Base-by-base conservation (phyloP, 768 basidiomycete genomes). In the Sarcodon aspratus region DNA sequence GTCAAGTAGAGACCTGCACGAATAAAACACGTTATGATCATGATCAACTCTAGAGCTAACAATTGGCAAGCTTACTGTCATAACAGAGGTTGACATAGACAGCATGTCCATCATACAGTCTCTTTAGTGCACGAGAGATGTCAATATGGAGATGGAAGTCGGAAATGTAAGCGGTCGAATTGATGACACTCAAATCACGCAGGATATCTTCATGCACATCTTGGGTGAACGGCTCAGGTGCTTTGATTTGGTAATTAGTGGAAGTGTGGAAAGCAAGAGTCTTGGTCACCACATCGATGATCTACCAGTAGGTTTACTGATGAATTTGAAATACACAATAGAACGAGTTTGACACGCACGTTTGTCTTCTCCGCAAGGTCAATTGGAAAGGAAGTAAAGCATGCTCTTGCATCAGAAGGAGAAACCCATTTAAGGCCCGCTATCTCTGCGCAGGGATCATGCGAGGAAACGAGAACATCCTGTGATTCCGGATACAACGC, bases 191-290 rank as follows among this genome's bases (percentile, higher is more conserved):
- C 38, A 80, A 60, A 57, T 78, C 77, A 10, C 61, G 66, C 13
- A 68, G 59, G 9, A 81, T 55, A 55, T 82, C 72, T 55, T 78
- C 77, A 49, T 79, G 77, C 7, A 81, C 77, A 49, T 78, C 76
- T 2, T 63, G 52, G 9, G 67, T 58, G 56, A 76, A 80, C 6
- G 79, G 79, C 17, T 61, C 57, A 0, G 78, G 77, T 1, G 79
- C 78, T 46, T 66, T 63, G 38, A 75, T 67, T 59, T 79, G 72
- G 50, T 80, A 80, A 63, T 79, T 80, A 21, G 74, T 70, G 3
- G 79, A 80, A 0, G 78, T 76, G 56, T 80, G 79, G 57, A 82
- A 80, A 11, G 74, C 70, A 8, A 80, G 59, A 0, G 75, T 76
- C 57, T 75, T 78, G 55, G 69, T 79, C 40, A 79, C 64, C 8